Conservation (phyloP, 305 asterid species). For the Solanum chacoense region DNA sequence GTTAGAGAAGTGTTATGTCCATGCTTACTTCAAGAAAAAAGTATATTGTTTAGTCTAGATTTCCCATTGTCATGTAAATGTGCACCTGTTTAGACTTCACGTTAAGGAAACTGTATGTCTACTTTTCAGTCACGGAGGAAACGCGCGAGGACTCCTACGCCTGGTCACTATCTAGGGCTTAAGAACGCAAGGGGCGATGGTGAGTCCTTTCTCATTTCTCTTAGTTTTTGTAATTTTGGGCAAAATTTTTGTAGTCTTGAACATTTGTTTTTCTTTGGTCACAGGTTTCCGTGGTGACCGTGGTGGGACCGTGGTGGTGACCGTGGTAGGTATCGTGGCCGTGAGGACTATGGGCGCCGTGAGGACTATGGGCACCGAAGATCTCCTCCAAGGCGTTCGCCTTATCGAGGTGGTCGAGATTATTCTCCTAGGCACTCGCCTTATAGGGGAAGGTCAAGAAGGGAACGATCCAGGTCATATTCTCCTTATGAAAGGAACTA, state of each 20-base stretch:
- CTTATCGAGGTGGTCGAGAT: slow-evolving; percentile 7
- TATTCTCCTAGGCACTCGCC: slow-evolving; percentile 23
- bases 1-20: neutral
- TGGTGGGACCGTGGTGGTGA: slow-evolving; percentile 5
- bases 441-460: slow-evolving; percentile 68
- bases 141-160: slow-evolving; percentile 95
- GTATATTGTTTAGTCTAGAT: neutral
- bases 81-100: neutral
- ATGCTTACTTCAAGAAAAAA: neutral
- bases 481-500: slow-evolving; percentile 65
- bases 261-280: neutral
- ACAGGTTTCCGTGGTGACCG: slow-evolving; percentile 30
- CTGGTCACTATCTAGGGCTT: slow-evolving; percentile 96
- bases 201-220: slow-evolving; percentile 7
- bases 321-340: slow-evolving; percentile 48
- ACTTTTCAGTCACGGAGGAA: slow-evolving; percentile 79
- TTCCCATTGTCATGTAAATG: neutral
- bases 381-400: slow-evolving; percentile 38
- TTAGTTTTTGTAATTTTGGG: neutral
- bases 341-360: slow-evolving; percentile 60
- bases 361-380: slow-evolving; percentile 29
- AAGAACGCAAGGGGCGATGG: slow-evolving; percentile 76
- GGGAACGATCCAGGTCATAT: slow-evolving; percentile 81
- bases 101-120: neutral
- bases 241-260: neutral